These are phyloP conservation scores for Cercospora sp. DNA, from an alignment of 2,329 filamentous ascomycete species.

Conservation along the genomic window DNA sequence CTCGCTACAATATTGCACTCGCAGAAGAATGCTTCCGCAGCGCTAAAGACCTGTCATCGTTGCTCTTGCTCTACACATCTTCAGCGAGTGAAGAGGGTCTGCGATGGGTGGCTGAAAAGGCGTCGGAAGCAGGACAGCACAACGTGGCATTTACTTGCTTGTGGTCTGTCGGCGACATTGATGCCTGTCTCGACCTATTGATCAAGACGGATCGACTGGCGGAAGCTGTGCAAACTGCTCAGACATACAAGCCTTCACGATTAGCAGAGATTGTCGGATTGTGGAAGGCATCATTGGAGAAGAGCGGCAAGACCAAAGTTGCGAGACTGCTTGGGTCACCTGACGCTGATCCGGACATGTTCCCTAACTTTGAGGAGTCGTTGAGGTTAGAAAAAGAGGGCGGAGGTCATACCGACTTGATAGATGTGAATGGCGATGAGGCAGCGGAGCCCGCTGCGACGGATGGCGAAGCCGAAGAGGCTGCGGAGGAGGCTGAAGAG, in stretches of 20 bases:
- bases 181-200: conserved; percentile 77
- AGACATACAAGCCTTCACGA: conserved; percentile 89
- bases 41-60: conserved; percentile 84
- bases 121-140: conserved; percentile 74
- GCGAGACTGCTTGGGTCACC: conserved; percentile 80
- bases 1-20: conserved; percentile 80
- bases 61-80: conserved; percentile 84
- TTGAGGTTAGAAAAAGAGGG: conserved; percentile 76
- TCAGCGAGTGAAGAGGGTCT: conserved; percentile 78
- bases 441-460: conserved; percentile 21
- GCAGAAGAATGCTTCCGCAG: conserved; percentile 92
- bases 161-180: conserved; percentile 82
- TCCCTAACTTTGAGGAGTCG: conserved; percentile 95
- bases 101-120: conserved; percentile 68
- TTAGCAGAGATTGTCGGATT: conserved; percentile 65
- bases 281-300: conserved; percentile 85
- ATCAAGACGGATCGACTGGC: conserved; percentile 74
- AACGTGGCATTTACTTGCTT: conserved; percentile 90
- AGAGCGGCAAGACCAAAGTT: conserved; percentile 80
- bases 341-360: conserved; percentile 67
- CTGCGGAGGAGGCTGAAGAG: conserved; percentile 16
- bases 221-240: conserved; percentile 87
- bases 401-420: conserved; percentile 45
- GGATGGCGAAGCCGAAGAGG: conserved; percentile 21
- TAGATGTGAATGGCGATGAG: conserved; percentile 41